Evolutionary conservation across 495 filamentous ascomycete species (phyloP).

Genomic region (Apiosordaria backusii): DNA sequence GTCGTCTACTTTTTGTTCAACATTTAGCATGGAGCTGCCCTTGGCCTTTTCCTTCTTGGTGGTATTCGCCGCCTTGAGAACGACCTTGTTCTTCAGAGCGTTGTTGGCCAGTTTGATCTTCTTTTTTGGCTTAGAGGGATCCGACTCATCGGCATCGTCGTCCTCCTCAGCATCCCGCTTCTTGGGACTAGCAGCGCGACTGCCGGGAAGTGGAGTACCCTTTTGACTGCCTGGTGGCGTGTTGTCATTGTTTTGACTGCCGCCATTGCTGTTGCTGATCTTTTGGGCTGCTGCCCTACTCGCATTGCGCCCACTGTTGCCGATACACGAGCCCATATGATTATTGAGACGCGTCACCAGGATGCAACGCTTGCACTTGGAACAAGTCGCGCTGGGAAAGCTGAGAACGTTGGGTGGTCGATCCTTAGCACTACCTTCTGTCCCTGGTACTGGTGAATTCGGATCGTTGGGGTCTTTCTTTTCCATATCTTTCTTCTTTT

Average conservation of each 20-base stretch:
- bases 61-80: slow-evolving; percentile 40
- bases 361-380: slow-evolving; percentile 53
- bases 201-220: slow-evolving; percentile 55
- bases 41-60: slow-evolving; percentile 49
- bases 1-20: slow-evolving; percentile 42
- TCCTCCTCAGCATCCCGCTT: slow-evolving; percentile 52
- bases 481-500: slow-evolving; percentile 59
- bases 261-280: slow-evolving; percentile 50
- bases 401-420: slow-evolving; percentile 53
- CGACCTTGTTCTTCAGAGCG: slow-evolving; percentile 43
- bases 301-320: slow-evolving; percentile 65
- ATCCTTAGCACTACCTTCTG: slow-evolving; percentile 47
- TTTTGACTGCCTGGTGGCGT: slow-evolving; percentile 58
- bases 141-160: slow-evolving; percentile 49
- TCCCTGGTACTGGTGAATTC: slow-evolving; percentile 46
- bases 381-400: slow-evolving; percentile 59
- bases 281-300: slow-evolving; percentile 57
- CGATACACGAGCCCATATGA: slow-evolving; percentile 78
- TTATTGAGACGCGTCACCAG: slow-evolving; percentile 59
- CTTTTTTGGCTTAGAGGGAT: slow-evolving; percentile 50
- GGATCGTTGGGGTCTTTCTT: slow-evolving; percentile 49
- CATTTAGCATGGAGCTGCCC: slow-evolving; percentile 35
- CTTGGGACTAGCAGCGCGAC: slow-evolving; percentile 43
- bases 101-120: slow-evolving; percentile 41
- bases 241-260: slow-evolving; percentile 46